Percentiles rank a stretch among this genome's conserved stretches.
Conservation (phyloP, 768 basidiomycete species). For the Hypholoma fasciculare region DNA sequence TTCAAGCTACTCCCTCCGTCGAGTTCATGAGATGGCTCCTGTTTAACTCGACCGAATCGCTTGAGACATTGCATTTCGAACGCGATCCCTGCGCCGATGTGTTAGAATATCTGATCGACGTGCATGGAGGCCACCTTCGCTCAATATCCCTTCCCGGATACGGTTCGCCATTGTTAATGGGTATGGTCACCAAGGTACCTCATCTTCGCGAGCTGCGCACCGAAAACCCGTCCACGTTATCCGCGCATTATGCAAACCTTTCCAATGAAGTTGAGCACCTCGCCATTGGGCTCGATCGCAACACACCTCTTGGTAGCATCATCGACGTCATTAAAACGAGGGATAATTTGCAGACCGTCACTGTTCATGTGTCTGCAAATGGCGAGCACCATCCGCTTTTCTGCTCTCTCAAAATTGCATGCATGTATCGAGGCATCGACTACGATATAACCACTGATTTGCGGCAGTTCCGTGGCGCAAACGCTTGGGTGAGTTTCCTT, state of each 20-base stretch:
- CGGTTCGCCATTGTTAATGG: constrained; percentile 44
- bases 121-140: constrained; percentile 48
- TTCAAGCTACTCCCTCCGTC: constrained; percentile 59
- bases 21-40: constrained; percentile 75
- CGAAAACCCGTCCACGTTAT: constrained; percentile 51
- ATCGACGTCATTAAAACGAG: constrained; percentile 52
- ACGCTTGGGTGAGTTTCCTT: constrained; percentile 13
- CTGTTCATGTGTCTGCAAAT: constrained; percentile 54
- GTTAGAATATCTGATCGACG: constrained; percentile 53
- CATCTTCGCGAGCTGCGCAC: constrained; percentile 55
- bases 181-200: constrained; percentile 45
- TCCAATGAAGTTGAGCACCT: constrained; percentile 53
- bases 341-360: constrained; percentile 45
- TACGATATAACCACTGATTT: constrained; percentile 53
- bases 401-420: constrained; percentile 58
- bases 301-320: constrained; percentile 53
- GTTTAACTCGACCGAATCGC: constrained; percentile 48
- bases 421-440: constrained; percentile 61
- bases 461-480: constrained; percentile 43
- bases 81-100: constrained; percentile 57
- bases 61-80: constrained; percentile 56
- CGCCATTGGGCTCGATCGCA: constrained; percentile 60
- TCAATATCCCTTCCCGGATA: constrained; percentile 62
- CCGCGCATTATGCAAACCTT: constrained; percentile 46
- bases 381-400: constrained; percentile 52